Conservation (phyloP, 495 filamentous ascomycete species). For the Hyaloscypha finlandica region DNA sequence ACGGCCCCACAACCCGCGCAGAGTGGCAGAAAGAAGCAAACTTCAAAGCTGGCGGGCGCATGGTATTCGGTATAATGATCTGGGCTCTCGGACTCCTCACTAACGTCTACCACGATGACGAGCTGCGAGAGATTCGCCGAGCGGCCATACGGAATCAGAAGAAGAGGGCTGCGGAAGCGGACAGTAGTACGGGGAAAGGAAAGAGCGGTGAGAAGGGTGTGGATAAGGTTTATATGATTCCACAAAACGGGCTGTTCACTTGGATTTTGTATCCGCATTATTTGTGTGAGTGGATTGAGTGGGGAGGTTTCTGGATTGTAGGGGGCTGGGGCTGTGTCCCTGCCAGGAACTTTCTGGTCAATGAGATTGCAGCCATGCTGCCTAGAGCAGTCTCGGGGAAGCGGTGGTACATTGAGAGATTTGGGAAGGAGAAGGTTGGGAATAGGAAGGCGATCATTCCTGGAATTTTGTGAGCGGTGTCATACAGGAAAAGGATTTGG, state of each 20-base stretch:
- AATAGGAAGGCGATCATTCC: conserved; percentile 82
- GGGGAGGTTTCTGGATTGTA: conserved; percentile 82
- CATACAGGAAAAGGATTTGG: background rate
- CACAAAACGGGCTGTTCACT: conserved; percentile 77
- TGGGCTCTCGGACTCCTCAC: conserved; percentile 71
- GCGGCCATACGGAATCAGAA: conserved; percentile 51
- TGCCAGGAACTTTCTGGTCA: conserved; percentile 77
- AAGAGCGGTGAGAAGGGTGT: conserved; percentile 45
- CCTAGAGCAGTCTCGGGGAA: conserved; percentile 82
- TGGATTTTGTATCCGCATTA: conserved; percentile 91
- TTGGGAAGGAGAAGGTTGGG: conserved; percentile 76
- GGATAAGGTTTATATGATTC: conserved; percentile 89
- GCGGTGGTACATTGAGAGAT: conserved; percentile 85
- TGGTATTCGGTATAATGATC: conserved; percentile 53
- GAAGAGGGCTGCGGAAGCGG: conserved; percentile 36
- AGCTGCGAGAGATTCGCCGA: conserved; percentile 74
- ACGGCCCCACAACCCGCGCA: conserved; percentile 62
- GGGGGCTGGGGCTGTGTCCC: conserved; percentile 63
- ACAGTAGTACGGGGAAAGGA: conserved; percentile 36
- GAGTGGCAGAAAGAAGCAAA: conserved; percentile 51
- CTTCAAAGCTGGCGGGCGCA: conserved; percentile 20
- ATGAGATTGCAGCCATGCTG: conserved; percentile 87
- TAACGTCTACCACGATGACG: conserved; percentile 84
- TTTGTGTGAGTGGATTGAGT: conserved; percentile 94
- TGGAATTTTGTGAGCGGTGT: conserved; percentile 55